Evolutionary conservation across 2,329 filamentous ascomycete species (phyloP).

Genomic region (Beauveria scarabaeidicola): DNA sequence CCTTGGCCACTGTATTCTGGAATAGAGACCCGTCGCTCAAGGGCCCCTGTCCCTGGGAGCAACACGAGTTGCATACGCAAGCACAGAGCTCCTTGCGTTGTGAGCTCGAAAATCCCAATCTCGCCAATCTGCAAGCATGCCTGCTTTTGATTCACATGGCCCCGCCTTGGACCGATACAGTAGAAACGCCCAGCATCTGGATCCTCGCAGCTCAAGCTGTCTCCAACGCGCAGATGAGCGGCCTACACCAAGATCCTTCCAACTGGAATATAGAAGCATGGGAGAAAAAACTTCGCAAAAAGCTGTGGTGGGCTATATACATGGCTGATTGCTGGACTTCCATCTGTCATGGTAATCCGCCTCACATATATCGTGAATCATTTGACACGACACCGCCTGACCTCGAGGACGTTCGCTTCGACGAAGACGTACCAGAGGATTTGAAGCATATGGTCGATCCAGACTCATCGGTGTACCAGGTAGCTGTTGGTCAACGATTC

Average conservation of each 20-base stretch:
- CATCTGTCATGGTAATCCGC: conserved; percentile 38
- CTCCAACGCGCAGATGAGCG: conserved; percentile 36
- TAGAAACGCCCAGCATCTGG: conserved; percentile 38
- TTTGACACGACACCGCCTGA: conserved; percentile 31
- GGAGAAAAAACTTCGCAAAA: conserved; percentile 35
- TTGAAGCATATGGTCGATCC: conserved; percentile 28
- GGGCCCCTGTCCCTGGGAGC: conserved; percentile 26
- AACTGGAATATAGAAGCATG: conserved; percentile 33
- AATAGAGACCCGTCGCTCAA: conserved; percentile 24
- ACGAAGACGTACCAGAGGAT: conserved; percentile 32
- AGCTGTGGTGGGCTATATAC: conserved; percentile 38
- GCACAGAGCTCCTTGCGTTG: conserved; percentile 34
- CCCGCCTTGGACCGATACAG: conserved; percentile 35
- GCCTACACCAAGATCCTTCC: conserved; percentile 34
- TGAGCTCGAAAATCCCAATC: conserved; percentile 38
- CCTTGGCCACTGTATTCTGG: conserved; percentile 35
- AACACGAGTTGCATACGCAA: conserved; percentile 32
- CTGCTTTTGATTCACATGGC: conserved; percentile 36
- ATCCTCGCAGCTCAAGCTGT: conserved; percentile 34
- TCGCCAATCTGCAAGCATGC: conserved; percentile 38
- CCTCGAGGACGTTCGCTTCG: conserved; percentile 34
- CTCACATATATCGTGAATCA: conserved; percentile 32
- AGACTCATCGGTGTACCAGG: conserved; percentile 23
- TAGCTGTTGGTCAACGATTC: conserved; percentile 30
- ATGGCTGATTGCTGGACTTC: conserved; percentile 36